These are phyloP conservation scores for Rhodotorula graminis DNA, from an alignment of 768 basidiomycete species.

Conservation along the genomic window DNA sequence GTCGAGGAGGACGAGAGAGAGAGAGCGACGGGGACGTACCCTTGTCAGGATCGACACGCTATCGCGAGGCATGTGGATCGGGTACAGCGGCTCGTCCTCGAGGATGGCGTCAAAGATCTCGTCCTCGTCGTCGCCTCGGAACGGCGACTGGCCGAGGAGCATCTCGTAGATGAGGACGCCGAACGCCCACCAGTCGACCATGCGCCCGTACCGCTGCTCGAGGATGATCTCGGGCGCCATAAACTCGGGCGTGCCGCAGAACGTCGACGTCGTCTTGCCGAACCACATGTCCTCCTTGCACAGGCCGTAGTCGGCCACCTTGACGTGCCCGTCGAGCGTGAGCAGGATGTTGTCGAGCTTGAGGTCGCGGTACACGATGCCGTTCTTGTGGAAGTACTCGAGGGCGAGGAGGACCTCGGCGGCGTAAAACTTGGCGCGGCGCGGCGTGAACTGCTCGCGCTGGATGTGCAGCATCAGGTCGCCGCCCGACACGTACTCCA, in stretches of 20 bases:
- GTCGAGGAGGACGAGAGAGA: no score
- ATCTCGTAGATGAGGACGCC: conserved; percentile 98
- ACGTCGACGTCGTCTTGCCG: conserved; percentile 92
- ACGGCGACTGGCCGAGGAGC: conserved; percentile 96
- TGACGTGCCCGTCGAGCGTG: conserved; percentile 94
- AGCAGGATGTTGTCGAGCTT: conserved; percentile 97
- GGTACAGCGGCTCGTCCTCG: conserved; percentile 96
- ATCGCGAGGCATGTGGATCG: conserved; percentile 97
- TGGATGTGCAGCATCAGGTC: conserved; percentile 99
- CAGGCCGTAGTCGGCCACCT: conserved; percentile 97
- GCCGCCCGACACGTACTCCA: conserved; percentile 99
- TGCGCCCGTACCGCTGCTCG: conserved; percentile 97
- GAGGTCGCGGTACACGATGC: conserved; percentile 98
- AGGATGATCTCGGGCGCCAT: conserved; percentile 99
- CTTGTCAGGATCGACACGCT: conserved; percentile 93
- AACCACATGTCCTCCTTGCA: conserved; percentile 99
- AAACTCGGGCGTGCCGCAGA: conserved; percentile 98
- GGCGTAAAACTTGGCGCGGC: conserved; percentile 98
- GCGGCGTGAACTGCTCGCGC: conserved; percentile 94
- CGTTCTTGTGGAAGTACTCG: conserved; percentile 96
- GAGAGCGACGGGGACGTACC: conserved; percentile 55
- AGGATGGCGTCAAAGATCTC: conserved; percentile 99
- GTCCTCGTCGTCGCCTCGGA: conserved; percentile 98
- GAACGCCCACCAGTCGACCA: conserved; percentile 99
- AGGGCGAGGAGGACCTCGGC: conserved; percentile 90